Conservation (phyloP, 805 yeast genomes). For the Metschnikowia picachoensis region DNA sequence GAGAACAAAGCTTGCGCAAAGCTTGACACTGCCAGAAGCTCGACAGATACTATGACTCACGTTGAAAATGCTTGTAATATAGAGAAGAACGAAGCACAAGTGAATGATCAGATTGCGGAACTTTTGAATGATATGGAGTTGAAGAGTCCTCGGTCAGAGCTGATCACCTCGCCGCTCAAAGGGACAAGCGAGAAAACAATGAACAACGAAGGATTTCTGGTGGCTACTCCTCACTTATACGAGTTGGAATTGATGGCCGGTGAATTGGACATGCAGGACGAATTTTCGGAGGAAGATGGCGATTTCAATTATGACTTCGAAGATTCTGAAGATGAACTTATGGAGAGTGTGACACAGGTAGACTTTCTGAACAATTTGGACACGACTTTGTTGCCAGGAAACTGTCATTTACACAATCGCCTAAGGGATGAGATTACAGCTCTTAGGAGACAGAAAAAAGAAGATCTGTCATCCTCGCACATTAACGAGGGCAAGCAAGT, state of each 20-base stretch:
- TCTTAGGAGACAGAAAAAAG: slow-evolving; percentile 18
- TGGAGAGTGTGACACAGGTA: slow-evolving; percentile 28
- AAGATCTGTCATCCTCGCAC: too few relatives aligned
- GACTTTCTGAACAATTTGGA: slow-evolving; percentile 26
- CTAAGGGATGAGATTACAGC: slow-evolving; percentile 41
- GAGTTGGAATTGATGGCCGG: slow-evolving; percentile 55
- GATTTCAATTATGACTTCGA: slow-evolving; percentile 11
- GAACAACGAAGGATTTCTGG: background rate
- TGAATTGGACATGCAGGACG: slow-evolving; percentile 27
- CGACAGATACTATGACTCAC: too few relatives aligned
- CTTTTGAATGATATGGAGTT: slow-evolving; percentile 36
- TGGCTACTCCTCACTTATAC: slow-evolving; percentile 27
- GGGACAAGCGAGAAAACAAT: background rate
- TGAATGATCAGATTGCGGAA: slow-evolving; percentile 24
- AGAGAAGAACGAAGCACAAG: background rate
- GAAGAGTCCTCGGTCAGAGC: slow-evolving; percentile 2
- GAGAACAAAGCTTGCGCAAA: too few relatives aligned
- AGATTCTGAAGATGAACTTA: slow-evolving; percentile 33
- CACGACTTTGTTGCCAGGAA: slow-evolving; percentile 13
- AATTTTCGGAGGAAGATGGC: background rate
- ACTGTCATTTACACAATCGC: slow-evolving; percentile 17
- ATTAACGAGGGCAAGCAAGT: slow-evolving; percentile 31
- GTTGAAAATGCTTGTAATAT: background rate
- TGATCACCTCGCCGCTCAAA: background rate
- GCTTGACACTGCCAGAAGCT: too few relatives aligned